A percentile compares a stretch with the other conserved stretches of the same genome.
These are phyloP conservation scores for Peziza echinospora DNA, from an alignment of 495 filamentous ascomycete genomes.

Conservation along the genomic window DNA sequence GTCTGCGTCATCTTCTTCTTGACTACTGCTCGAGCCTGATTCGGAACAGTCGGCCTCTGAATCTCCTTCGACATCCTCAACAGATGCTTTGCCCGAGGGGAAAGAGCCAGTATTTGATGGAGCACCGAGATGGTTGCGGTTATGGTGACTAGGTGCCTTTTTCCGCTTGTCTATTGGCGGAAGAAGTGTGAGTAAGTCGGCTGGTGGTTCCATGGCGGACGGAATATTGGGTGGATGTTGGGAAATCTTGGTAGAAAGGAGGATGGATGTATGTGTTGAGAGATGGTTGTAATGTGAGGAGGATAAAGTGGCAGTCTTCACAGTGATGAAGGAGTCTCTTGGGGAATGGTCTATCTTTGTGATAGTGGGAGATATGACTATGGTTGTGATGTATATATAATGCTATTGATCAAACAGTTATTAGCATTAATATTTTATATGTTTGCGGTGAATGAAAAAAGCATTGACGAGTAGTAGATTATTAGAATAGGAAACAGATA, in stretches of 20 bases:
- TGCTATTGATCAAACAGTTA: too few relatives aligned
- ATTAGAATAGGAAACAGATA: background rate
- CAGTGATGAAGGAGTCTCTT: background rate
- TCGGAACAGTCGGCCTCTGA: background rate
- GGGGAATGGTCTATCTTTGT: background rate
- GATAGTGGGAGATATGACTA: background rate
- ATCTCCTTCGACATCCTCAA: background rate
- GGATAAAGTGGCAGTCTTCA: too few relatives aligned
- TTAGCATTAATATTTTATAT: too few relatives aligned
- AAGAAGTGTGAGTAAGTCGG: background rate
- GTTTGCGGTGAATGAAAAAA: background rate
- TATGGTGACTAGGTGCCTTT: background rate
- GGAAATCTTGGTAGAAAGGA: too few relatives aligned
- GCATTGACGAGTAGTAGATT: background rate
- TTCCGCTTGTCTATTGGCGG: background rate
- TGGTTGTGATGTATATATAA: background rate
- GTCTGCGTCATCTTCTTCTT: background rate
- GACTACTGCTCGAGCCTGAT: background rate
- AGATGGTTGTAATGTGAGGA: background rate
- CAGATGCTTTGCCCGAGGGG: background rate
- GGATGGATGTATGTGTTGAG: too few relatives aligned
- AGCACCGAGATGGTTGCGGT: background rate
- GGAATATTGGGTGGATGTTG: background rate
- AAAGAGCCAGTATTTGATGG: background rate
- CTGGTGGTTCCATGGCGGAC: background rate